phyloP scores from a whole-genome alignment of 1,284 basidiomycete species.

The Polyporus tsugae region DNA sequence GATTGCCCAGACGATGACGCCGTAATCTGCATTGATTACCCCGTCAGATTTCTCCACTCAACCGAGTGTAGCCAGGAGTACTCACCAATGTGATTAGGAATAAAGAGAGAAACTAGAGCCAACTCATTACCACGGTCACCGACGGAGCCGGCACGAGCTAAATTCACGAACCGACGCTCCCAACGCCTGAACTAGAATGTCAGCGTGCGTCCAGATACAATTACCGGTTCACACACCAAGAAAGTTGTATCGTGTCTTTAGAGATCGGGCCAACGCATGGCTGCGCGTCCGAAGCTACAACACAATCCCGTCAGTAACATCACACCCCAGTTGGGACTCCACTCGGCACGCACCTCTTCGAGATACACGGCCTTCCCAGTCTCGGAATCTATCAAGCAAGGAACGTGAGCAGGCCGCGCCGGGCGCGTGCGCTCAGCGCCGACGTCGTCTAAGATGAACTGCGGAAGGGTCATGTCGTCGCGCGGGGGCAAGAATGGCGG shows the following conservation, averaged over 20 bases:
- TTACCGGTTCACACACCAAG: not conserved
- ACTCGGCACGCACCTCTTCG: not conserved
- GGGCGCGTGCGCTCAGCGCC: not conserved
- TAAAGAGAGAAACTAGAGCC: not conserved
- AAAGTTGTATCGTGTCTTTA: not conserved
- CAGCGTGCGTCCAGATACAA: not conserved
- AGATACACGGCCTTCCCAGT: slow-evolving; percentile 3
- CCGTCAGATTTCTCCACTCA: too few species aligned
- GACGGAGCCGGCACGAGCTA: not conserved
- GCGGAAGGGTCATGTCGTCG: slow-evolving; percentile 5
- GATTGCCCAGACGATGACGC: not conserved
- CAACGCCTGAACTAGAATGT: not conserved
- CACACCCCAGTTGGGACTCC: not conserved
- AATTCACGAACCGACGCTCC: not conserved
- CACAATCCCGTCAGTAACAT: not conserved
- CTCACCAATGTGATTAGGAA: not conserved
- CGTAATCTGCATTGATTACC: not conserved
- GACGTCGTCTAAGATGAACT: slow-evolving; percentile 11
- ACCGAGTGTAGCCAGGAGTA: too few species aligned
- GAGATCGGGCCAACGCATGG: not conserved
- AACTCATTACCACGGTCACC: not conserved
- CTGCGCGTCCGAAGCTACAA: not conserved
- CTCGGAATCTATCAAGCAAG: slow-evolving; percentile 10
- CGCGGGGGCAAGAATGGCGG: slow-evolving; percentile 3
- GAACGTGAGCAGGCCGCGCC: not conserved